Evolutionary conservation across 208 protist species (phyloP), one percentile per base, ranked within the genome.

Genomic region (Strigomonas culicis): DNA sequence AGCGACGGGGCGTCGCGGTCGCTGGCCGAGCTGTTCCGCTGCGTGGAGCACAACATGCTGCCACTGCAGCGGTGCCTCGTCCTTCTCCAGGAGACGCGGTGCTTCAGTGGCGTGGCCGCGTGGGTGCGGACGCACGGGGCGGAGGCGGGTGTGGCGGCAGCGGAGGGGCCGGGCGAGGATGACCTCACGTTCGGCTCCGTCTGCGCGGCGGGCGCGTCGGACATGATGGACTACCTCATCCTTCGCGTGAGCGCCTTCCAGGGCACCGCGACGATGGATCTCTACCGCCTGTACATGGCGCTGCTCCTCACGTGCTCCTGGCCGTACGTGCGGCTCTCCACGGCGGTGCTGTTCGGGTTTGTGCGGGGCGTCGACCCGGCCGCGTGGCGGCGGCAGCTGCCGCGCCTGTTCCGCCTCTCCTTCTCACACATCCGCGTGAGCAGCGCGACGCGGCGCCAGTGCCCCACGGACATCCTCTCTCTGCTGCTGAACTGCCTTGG

Each of bases 381-480:
- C 28, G 39, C 51, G 39, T 96, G 87, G 90, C 70, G 84, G 4
- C 68, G 70, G 15, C 72, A 75, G 57, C 63, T 92, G 4, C 90
- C 90, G 28, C 84, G 84, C 3, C 72, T 92, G 19, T 92, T 96
- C 59, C 85, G 85, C 44, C 73, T 84, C 19, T 86, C 87, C 24
- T 93, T 96, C 55, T 90, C 84, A 1, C 86, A 93, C 56, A 72
- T 91, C 43, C 70, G 78, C 32, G 76, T 82, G 39, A 75, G 71
- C 4, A 65, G 69, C 43, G 63, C 66, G 1, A 57, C 52, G 25
- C 53, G 28, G 32, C 53, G 62, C 1, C 66, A 56, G 24, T 74
- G 73, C 53, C 82, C 88, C 8, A 94, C 84, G 25, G 90, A 95
- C 61, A 74, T 95, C 17, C 79, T 95, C 51, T 90, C 86, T 0